Percentiles rank a stretch among this genome's conserved stretches.
Evolutionary conservation across 1,284 basidiomycete species (phyloP).

Genomic region (Vanrija humicola): DNA sequence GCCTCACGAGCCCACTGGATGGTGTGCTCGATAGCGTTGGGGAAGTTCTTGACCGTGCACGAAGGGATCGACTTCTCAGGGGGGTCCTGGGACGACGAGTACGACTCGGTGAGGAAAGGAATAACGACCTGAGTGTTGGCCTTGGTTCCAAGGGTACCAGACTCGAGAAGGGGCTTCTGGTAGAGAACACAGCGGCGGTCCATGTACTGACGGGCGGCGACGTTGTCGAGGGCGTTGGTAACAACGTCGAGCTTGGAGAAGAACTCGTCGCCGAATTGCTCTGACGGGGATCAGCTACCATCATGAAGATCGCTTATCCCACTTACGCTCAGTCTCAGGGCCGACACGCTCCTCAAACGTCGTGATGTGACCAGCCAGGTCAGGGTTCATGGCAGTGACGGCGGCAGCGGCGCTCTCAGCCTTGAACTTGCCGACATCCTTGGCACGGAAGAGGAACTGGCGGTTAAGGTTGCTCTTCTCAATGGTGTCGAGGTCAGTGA

Average conservation of each 20-base stretch:
- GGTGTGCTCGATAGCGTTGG: constrained; percentile 97
- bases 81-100: constrained; percentile 97
- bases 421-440: constrained; percentile 98
- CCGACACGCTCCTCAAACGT: constrained; percentile 94
- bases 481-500: constrained; percentile 98
- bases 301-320: not conserved
- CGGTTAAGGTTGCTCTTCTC: constrained; percentile 99
- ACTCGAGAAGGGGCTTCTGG: constrained; percentile 93
- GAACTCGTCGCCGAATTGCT: constrained; percentile 75
- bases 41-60: constrained; percentile 99
- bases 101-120: constrained; percentile 94
- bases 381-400: constrained; percentile 95
- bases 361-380: constrained; percentile 79
- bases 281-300: constrained; percentile 56
- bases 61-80: constrained; percentile 97
- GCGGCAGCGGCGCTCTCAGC: constrained; percentile 90
- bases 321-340: constrained; percentile 81
- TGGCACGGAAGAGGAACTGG: constrained; percentile 96
- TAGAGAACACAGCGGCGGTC: constrained; percentile 98
- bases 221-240: constrained; percentile 99
- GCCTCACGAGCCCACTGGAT: constrained; percentile 96
- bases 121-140: constrained; percentile 97
- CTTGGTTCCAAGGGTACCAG: constrained; percentile 97
- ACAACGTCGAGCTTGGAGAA: constrained; percentile 87
- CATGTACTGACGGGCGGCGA: constrained; percentile 97